Evolutionary conservation across 352 stramenopile genomes (phyloP).

Genomic region (Phytophthora sp.): DNA sequence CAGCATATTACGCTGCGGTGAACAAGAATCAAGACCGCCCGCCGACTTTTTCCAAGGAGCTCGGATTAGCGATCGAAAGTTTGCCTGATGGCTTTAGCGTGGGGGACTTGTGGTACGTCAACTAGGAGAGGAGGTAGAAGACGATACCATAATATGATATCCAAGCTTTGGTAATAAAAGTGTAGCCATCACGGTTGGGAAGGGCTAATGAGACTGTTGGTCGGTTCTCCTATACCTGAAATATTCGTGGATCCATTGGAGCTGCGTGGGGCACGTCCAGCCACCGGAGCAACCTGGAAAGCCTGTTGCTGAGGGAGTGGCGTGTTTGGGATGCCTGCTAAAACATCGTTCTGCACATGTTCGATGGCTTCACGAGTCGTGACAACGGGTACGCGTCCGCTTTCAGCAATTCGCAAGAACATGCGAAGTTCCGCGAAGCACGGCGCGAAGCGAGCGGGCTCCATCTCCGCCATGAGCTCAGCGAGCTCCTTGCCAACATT

Average conservation of each 20-base stretch:
- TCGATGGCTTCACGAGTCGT: conserved; percentile 29
- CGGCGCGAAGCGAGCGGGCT: conserved; percentile 17
- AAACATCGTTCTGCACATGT: conserved; percentile 19
- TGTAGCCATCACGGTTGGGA: conserved; percentile 2
- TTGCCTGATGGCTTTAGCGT: conserved; percentile 81
- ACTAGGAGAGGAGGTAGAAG: too few relatives aligned
- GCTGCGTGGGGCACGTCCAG: background rate
- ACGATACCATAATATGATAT: too few relatives aligned
- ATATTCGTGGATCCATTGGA: background rate
- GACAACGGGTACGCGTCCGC: conserved; percentile 26
- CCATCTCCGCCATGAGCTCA: conserved; percentile 36
- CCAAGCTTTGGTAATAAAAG: too few relatives aligned
- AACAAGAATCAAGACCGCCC: conserved; percentile 85
- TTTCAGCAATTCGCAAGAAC: conserved; percentile 30
- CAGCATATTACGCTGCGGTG: conserved; percentile 89
- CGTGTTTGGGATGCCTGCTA: conserved; percentile 15
- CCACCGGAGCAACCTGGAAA: conserved; percentile 2
- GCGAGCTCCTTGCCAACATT: conserved; percentile 36
- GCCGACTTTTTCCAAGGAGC: conserved; percentile 74
- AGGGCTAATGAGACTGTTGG: conserved; percentile 26
- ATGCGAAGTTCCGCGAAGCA: conserved; percentile 26
- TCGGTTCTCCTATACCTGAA: conserved; percentile 2
- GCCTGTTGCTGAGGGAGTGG: conserved; percentile 7
- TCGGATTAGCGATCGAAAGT: conserved; percentile 88
- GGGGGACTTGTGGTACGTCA: conserved; percentile 73